A percentile compares a stretch with the other conserved stretches of the same genome.
Conservation (phyloP, 2,329 filamentous ascomycete genomes). For the Mollisiaceae sp. region DNA sequence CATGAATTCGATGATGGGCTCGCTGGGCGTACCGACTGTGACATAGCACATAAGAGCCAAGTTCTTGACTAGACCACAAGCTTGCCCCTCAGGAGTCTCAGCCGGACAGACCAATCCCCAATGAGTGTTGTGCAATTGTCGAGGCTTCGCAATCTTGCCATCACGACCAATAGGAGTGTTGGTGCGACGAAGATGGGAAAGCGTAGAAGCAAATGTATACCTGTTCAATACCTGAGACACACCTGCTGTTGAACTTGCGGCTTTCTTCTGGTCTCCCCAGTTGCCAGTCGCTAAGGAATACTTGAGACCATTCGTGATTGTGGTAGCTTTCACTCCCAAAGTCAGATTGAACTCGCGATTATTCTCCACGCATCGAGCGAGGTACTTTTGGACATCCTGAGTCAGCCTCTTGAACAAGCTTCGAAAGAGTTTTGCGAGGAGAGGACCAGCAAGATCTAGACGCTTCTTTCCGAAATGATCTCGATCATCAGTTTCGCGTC, state of each 20-base stretch:
- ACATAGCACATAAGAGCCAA: conserved; percentile 98
- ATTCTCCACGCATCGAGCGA: conserved; percentile 90
- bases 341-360: conserved; percentile 89
- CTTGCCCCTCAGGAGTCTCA: conserved; percentile 97
- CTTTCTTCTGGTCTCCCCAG: conserved; percentile 99
- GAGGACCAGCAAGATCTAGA: conserved; percentile 89
- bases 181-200: conserved; percentile 95
- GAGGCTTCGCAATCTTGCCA: conserved; percentile 96
- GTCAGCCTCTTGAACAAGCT: conserved; percentile 90
- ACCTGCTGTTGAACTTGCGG: conserved; percentile 90
- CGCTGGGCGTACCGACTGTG: conserved; percentile 89
- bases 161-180: conserved; percentile 98
- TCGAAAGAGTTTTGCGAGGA: conserved; percentile 96
- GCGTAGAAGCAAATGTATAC: conserved; percentile 94
- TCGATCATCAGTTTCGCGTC: conserved; percentile 93
- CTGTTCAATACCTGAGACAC: conserved; percentile 98
- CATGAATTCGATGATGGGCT: conserved; percentile 94
- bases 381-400: conserved; percentile 86
- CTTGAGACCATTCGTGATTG: conserved; percentile 91
- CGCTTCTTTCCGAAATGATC: conserved; percentile 99
- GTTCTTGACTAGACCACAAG: conserved; percentile 98
- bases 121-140: conserved; percentile 97
- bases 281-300: conserved; percentile 98
- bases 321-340: conserved; percentile 87
- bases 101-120: conserved; percentile 98